A percentile compares a stretch with the other conserved stretches of the same genome.
These are phyloP conservation scores for Colletotrichum limetticola DNA, from an alignment of 2,329 filamentous ascomycete species.

Conservation along the genomic window DNA sequence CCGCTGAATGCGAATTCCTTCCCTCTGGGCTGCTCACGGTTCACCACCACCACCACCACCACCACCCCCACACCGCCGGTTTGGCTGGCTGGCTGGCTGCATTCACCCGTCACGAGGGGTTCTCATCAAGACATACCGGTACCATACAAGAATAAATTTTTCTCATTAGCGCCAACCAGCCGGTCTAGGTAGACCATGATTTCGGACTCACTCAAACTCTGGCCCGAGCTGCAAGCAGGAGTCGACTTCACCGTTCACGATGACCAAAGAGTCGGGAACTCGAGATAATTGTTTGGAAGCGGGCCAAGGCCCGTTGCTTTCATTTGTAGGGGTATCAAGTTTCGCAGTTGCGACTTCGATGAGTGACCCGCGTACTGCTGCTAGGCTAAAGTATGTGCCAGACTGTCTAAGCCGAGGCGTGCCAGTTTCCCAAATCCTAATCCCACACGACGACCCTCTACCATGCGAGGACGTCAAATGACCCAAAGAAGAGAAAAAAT, in stretches of 20 bases:
- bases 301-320: constrained; percentile 3
- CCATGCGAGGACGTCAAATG: constrained; percentile 13
- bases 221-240: constrained; percentile 19
- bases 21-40: too few relatives aligned
- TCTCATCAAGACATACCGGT: not conserved
- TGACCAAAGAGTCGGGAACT: not conserved
- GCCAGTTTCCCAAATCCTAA: constrained; percentile 4
- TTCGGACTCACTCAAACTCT: not conserved
- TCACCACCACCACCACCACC: too few relatives aligned
- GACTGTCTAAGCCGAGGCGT: constrained; percentile 4
- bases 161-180: constrained; percentile 20
- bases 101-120: constrained; percentile 27
- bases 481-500: not conserved
- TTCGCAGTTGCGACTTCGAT: not conserved
- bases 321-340: not conserved
- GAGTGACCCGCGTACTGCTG: constrained; percentile 11
- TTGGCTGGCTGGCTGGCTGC: constrained; percentile 16
- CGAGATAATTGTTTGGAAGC: constrained; percentile 17
- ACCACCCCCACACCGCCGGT: not conserved
- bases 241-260: constrained; percentile 6
- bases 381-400: constrained; percentile 14
- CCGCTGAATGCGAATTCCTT: constrained; percentile 23
- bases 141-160: not conserved
- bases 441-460: constrained; percentile 10
- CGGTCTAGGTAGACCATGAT: constrained; percentile 20